Conservation (phyloP, 2,329 filamentous ascomycete species). For the Cytospora mali region DNA sequence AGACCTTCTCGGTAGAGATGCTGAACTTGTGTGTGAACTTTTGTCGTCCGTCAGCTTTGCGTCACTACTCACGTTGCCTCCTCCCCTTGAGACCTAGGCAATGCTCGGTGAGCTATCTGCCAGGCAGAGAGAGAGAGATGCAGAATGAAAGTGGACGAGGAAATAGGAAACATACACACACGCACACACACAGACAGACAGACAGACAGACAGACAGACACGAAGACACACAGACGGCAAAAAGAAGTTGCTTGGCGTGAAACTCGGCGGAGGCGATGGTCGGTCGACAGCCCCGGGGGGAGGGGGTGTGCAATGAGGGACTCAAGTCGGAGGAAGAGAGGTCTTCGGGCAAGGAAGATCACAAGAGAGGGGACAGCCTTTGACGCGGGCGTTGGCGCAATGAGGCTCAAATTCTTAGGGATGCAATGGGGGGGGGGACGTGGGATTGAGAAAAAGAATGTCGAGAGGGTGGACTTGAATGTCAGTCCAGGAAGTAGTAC, state of each 20-base stretch:
- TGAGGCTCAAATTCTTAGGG: no score
- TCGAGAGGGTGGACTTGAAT: background rate
- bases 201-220: background rate
- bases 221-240: no score
- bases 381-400: background rate
- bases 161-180: background rate
- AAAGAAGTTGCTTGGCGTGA: no score
- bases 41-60: background rate
- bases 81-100: no score
- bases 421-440: background rate
- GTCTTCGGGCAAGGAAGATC: background rate
- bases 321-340: background rate
- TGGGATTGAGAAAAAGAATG: conserved; percentile 1
- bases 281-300: background rate
- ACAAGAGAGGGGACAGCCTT: background rate
- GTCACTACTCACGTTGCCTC: background rate
- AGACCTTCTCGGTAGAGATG: background rate
- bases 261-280: background rate
- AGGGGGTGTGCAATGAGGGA: background rate
- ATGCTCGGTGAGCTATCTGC: no score
- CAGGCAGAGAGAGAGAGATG: no score
- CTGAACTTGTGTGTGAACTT: background rate
- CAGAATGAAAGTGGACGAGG: background rate
- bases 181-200: background rate
- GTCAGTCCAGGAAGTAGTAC: background rate